Percentiles rank a stretch among this genome's conserved stretches.
phyloP scores from a whole-genome alignment of 2,329 filamentous ascomycete genomes.

The Emergomyces pasteurianus region DNA sequence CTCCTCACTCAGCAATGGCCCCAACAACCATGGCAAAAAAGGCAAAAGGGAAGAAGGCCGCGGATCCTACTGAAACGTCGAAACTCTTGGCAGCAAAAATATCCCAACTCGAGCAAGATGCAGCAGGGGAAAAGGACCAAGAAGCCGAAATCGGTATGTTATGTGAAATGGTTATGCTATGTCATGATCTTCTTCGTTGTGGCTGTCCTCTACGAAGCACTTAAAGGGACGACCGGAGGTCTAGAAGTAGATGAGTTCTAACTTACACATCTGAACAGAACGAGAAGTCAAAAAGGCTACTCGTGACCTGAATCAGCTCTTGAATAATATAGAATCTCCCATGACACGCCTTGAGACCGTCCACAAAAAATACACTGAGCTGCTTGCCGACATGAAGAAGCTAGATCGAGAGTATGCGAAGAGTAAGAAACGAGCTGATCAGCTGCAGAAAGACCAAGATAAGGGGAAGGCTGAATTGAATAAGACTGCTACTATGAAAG shows the following conservation, averaged over 20 bases:
- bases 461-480: slow-evolving; percentile 74
- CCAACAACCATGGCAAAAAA: slow-evolving; percentile 54
- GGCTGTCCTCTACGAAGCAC: background rate
- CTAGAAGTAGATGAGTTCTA: background rate
- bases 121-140: slow-evolving; percentile 86
- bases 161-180: background rate
- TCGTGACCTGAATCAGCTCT: slow-evolving; percentile 74
- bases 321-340: slow-evolving; percentile 78
- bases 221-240: background rate
- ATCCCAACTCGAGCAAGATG: slow-evolving; percentile 87
- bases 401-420: slow-evolving; percentile 89
- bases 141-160: slow-evolving; percentile 84
- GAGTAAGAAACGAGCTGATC: slow-evolving; percentile 89
- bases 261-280: slow-evolving; percentile 44
- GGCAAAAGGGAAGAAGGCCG: slow-evolving; percentile 68
- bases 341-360: slow-evolving; percentile 84
- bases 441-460: slow-evolving; percentile 93
- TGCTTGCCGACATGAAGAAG: slow-evolving; percentile 89
- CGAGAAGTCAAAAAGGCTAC: slow-evolving; percentile 91
- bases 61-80: slow-evolving; percentile 79
- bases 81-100: slow-evolving; percentile 89
- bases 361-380: slow-evolving; percentile 80
- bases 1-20: slow-evolving; percentile 24
- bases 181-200: background rate
- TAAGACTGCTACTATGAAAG: slow-evolving; percentile 82